A percentile compares a stretch with the other conserved stretches of the same genome.
These are phyloP conservation scores for Oryza punctata DNA, from an alignment of 176 grass and related monocot genomes.

Conservation along the genomic window DNA sequence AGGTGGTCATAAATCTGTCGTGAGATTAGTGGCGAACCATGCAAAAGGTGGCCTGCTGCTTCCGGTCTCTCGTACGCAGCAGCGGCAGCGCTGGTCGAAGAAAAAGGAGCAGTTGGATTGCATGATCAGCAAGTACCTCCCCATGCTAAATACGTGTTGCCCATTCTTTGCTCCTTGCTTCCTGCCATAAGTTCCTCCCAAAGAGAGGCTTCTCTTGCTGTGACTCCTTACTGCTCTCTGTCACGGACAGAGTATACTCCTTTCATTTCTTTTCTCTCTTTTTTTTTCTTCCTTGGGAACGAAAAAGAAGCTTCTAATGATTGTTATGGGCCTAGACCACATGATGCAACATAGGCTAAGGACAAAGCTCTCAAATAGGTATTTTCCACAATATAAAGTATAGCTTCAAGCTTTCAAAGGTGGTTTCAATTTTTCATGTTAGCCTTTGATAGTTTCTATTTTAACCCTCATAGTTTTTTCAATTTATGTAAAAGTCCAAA, in stretches of 20 bases:
- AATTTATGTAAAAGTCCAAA: too few species aligned
- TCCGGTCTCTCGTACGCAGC: conserved; percentile 8
- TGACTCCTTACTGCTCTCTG: conserved; percentile 36
- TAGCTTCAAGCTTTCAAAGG: too few species aligned
- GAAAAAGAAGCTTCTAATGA: conserved; percentile 43
- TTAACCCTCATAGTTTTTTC: too few species aligned
- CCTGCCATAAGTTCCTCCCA: conserved; percentile 33
- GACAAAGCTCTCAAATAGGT: too few species aligned
- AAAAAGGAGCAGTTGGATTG: conserved; percentile 50
- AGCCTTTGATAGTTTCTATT: too few species aligned
- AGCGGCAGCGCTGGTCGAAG: conserved; percentile 21
- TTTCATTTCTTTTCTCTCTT: background rate
- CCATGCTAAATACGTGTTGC: conserved; percentile 56
- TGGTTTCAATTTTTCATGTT: too few species aligned
- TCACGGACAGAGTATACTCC: background rate
- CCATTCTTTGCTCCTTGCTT: conserved; percentile 56
- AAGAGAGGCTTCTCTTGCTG: conserved; percentile 35
- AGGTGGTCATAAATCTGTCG: background rate
- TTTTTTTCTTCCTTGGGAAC: background rate
- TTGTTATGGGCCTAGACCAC: background rate
- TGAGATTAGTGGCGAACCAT: conserved; percentile 20
- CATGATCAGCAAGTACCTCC: conserved; percentile 40
- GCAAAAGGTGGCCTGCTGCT: conserved; percentile 31
- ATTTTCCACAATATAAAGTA: too few species aligned
- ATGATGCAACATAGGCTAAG: too few species aligned